phyloP scores from a whole-genome alignment of 208 protist genomes.

The Cochliopodium minus region DNA sequence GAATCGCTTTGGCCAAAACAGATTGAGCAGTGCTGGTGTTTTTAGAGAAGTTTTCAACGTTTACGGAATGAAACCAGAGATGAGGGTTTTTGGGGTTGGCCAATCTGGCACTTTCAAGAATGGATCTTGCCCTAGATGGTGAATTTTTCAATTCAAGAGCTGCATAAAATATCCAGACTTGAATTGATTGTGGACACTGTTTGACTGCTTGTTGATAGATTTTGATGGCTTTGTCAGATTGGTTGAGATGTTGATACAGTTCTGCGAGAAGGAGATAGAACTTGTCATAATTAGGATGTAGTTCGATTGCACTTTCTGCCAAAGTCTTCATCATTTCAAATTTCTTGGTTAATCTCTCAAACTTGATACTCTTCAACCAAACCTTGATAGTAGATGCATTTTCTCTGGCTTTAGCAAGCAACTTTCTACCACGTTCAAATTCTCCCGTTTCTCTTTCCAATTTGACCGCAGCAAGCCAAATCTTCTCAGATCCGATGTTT shows the following conservation, averaged over 20 bases:
- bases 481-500: constrained; percentile 53
- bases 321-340: neutral
- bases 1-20: constrained; percentile 22
- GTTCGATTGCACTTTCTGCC: neutral
- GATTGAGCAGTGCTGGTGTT: neutral
- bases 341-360: constrained; percentile 41
- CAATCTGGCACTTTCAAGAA: constrained; percentile 43
- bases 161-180: constrained; percentile 43
- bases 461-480: constrained; percentile 70
- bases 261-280: neutral
- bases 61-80: constrained; percentile 38
- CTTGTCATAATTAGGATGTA: neutral
- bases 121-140: constrained; percentile 30
- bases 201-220: constrained; percentile 23
- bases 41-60: constrained; percentile 27
- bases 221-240: neutral
- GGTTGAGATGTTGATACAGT: neutral
- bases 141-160: constrained; percentile 24
- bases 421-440: constrained; percentile 32
- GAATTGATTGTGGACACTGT: constrained; percentile 32
- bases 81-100: constrained; percentile 30
- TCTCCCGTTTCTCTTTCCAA: constrained; percentile 62
- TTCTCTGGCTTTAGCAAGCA: neutral
- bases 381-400: constrained; percentile 29
- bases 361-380: constrained; percentile 58